A percentile compares a stretch with the other conserved stretches of the same genome.
Conservation (phyloP, 306 rosid genomes). For the Sindora glabra region DNA sequence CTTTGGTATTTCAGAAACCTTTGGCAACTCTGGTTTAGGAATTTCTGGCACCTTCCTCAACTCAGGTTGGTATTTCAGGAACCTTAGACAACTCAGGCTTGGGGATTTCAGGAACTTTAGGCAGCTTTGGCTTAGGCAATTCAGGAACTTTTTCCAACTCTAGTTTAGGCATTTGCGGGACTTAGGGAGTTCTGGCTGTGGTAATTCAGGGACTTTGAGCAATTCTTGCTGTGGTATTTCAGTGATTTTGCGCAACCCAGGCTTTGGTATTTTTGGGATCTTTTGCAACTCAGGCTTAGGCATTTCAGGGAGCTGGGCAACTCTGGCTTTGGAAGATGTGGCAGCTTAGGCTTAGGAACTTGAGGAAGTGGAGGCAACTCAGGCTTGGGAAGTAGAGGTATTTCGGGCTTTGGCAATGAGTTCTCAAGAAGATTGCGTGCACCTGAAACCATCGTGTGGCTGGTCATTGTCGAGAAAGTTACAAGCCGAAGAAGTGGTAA, state of each 20-base stretch:
- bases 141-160: too few species aligned
- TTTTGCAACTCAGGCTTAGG: not conserved
- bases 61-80: too few species aligned
- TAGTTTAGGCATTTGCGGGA: too few species aligned
- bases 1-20: too few species aligned
- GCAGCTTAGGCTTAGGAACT: too few species aligned
- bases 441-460: slow-evolving; percentile 15
- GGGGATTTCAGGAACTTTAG: not conserved
- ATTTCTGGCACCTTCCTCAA: too few species aligned
- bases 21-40: not conserved
- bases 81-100: not conserved
- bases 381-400: slow-evolving; percentile 4
- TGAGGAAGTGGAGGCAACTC: not conserved
- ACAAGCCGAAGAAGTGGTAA: slow-evolving; percentile 22
- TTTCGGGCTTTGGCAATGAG: not conserved
- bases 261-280: not conserved
- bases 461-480: slow-evolving; percentile 19
- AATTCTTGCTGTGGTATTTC: not conserved
- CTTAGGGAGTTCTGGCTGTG: not conserved
- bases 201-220: not conserved
- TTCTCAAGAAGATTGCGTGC: slow-evolving; percentile 29
- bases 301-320: not conserved
- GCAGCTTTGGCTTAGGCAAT: not conserved
- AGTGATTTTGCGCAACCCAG: not conserved
- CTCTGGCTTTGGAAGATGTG: too few species aligned